phyloP scores from a whole-genome alignment of 148 eudicot species.

The Heliamphora exappendiculata region DNA sequence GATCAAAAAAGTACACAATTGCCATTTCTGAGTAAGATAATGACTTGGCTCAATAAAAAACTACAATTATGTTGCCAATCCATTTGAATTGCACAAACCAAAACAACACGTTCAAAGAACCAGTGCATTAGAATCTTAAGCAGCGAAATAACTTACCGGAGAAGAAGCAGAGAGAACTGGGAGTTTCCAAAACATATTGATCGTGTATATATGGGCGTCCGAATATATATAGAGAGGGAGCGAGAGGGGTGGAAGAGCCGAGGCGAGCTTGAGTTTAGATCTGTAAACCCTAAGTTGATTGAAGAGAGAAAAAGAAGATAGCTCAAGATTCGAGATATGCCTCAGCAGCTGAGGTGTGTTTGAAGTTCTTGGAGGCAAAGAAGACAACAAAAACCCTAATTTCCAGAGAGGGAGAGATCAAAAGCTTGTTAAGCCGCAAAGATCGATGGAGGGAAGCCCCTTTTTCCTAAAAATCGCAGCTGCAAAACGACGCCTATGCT shows the following conservation, averaged over 20 bases:
- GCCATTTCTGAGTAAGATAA: background rate
- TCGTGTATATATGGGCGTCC: background rate
- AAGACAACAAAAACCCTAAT: slow-evolving; percentile 8
- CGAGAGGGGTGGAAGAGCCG: background rate
- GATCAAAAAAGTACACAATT: slow-evolving; percentile 3
- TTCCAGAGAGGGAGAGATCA: slow-evolving; percentile 4
- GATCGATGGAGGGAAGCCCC: background rate
- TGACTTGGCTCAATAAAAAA: background rate
- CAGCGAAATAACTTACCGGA: slow-evolving; percentile 46
- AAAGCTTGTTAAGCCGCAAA: slow-evolving; percentile 6
- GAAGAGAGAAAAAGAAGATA: background rate
- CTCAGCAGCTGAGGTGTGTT: background rate
- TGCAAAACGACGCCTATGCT: background rate
- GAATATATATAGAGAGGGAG: background rate
- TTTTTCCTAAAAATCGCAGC: background rate
- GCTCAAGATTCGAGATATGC: background rate
- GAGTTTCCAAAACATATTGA: slow-evolving; percentile 85
- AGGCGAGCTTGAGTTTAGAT: slow-evolving; percentile 4
- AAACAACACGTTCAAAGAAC: background rate
- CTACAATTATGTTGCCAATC: background rate
- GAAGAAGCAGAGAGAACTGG: slow-evolving; percentile 74
- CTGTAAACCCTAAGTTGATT: slow-evolving; percentile 17
- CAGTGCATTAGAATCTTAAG: background rate
- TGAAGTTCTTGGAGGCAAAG: background rate
- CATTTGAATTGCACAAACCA: background rate